phyloP scores from a whole-genome alignment of 345 rosid genomes.

The Rhizophora mangle region DNA sequence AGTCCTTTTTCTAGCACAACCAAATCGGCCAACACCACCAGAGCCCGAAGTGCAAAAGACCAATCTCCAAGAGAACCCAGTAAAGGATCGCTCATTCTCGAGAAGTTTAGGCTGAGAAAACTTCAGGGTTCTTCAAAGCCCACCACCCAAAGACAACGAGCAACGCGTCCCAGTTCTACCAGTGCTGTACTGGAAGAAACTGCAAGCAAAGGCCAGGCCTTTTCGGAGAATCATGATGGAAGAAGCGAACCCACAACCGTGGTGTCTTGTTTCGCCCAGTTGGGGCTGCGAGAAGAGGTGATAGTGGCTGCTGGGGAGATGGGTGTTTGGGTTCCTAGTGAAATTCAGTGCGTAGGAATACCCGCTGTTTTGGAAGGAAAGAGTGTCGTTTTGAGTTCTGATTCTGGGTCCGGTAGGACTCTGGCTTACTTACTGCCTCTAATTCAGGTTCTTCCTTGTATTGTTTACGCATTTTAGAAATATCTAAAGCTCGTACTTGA shows the following conservation, averaged over 20 bases:
- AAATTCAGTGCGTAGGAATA: conserved; percentile 90
- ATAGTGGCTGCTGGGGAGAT: conserved; percentile 75
- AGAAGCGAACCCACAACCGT: background rate
- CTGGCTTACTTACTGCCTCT: conserved; percentile 83
- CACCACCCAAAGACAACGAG: background rate
- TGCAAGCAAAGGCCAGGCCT: background rate
- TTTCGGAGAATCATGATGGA: no score
- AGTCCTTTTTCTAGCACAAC: conserved; percentile 17
- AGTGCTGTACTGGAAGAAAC: background rate
- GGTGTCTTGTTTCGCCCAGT: conserved; percentile 52
- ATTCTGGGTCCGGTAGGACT: conserved; percentile 96
- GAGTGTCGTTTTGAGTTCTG: conserved; percentile 85
- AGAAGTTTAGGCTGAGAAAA: conserved; percentile 14
- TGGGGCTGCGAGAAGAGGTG: conserved; percentile 75
- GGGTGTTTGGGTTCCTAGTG: conserved; percentile 80
- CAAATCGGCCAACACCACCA: background rate
- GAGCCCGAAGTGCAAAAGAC: background rate
- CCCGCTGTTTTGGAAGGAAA: conserved; percentile 82
- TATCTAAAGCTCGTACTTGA: conserved; percentile 3
- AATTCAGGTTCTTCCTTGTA: conserved; percentile 58
- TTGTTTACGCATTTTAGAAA: background rate
- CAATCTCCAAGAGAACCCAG: background rate
- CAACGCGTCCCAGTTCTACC: background rate
- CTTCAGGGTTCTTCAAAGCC: conserved; percentile 6
- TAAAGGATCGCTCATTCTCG: conserved; percentile 8